Percentiles rank a stretch among this genome's conserved stretches.
These are phyloP conservation scores for Lasiodiplodia theobromae DNA, from an alignment of 2,329 filamentous ascomycete species.

Conservation along the genomic window DNA sequence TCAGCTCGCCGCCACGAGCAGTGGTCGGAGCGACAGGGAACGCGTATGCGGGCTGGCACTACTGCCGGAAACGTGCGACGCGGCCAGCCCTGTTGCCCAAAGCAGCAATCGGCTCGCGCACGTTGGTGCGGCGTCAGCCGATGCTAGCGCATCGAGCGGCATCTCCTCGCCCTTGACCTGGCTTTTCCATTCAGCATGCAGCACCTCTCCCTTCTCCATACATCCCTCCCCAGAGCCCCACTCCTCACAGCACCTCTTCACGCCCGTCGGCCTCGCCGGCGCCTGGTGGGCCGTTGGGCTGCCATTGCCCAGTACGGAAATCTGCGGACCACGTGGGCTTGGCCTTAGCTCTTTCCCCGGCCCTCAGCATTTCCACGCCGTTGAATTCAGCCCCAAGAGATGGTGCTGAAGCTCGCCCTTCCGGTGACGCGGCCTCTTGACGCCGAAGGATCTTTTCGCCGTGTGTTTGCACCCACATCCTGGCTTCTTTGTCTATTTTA, in stretches of 20 bases:
- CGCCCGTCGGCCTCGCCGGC: constrained; percentile 7
- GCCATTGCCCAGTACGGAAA: neutral
- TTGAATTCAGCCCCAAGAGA: neutral
- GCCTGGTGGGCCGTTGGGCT: constrained; percentile 4
- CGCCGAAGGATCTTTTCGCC: neutral
- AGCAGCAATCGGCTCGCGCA: neutral
- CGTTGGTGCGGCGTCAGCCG: constrained; percentile 5
- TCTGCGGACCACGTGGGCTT: neutral
- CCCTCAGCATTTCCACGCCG: neutral
- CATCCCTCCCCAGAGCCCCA: neutral
- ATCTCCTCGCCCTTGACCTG: neutral
- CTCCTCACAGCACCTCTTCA: constrained; percentile 4
- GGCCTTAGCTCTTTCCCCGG: neutral
- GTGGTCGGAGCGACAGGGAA: neutral
- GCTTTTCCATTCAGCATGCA: neutral
- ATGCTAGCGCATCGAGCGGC: neutral
- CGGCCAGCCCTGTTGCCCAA: neutral
- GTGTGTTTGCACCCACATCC: neutral
- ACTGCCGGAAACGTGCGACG: neutral
- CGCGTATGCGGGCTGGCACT: neutral
- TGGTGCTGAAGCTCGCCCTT: neutral
- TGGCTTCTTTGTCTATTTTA: neutral
- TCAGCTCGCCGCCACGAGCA: neutral
- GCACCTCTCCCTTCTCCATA: neutral
- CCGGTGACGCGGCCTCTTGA: neutral